These are phyloP conservation scores for Xylogone sp. DNA, from an alignment of 2,329 filamentous ascomycete species.

Conservation along the genomic window DNA sequence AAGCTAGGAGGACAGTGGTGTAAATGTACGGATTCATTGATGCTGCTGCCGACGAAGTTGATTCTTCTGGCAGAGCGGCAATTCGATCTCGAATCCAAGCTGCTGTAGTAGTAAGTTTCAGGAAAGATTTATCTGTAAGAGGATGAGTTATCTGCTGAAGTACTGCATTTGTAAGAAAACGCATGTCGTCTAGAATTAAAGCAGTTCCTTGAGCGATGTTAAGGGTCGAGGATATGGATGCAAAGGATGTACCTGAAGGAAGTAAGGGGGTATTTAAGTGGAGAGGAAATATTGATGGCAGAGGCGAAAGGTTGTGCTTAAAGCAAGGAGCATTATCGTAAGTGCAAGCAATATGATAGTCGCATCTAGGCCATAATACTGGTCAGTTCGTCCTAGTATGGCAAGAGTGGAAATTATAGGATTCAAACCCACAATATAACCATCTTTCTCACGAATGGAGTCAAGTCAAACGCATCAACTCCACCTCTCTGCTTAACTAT, in stretches of 20 bases:
- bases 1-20: constrained; percentile 40
- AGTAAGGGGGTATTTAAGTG: constrained; percentile 43
- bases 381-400: not conserved
- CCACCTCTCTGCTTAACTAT: constrained; percentile 47
- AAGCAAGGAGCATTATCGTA: constrained; percentile 42
- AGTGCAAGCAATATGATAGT: constrained; percentile 44
- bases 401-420: not conserved
- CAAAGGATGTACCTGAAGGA: constrained; percentile 38
- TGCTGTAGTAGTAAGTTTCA: constrained; percentile 33
- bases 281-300: constrained; percentile 36
- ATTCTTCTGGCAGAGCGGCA: constrained; percentile 17
- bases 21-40: constrained; percentile 26
- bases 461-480: constrained; percentile 40
- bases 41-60: not conserved
- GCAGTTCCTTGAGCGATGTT: constrained; percentile 44
- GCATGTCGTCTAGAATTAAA: constrained; percentile 48
- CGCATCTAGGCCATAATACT: constrained; percentile 33
- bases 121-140: constrained; percentile 1
- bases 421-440: constrained; percentile 40
- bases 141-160: constrained; percentile 35
- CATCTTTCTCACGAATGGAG: constrained; percentile 44
- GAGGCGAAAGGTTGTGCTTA: constrained; percentile 32
- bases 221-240: constrained; percentile 35
- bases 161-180: constrained; percentile 41
- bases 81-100: constrained; percentile 38